Base-by-base conservation (phyloP, 345 rosid species). In the Passiflora organensis region DNA sequence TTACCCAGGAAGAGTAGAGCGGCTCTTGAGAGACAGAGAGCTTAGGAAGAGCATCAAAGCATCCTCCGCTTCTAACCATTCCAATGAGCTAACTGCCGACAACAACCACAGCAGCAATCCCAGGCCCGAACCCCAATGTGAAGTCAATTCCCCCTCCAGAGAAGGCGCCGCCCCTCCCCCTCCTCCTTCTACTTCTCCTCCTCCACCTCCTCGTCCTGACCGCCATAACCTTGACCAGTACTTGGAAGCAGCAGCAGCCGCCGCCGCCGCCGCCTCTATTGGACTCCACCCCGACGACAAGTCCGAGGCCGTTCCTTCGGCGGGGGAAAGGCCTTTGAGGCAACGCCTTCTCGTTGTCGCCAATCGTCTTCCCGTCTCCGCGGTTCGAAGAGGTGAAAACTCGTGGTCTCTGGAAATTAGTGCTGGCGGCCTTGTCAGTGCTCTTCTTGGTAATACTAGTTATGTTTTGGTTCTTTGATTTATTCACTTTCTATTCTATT, bases 261-360 rank as follows among this genome's bases (percentile, higher is more conserved):
- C 90, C 34, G 70, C 60, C 20, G 53, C 58, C 50, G 89, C 79
- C 64, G 82, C 69, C 43, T 72, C 66, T 55, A 94, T 86, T 56
- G 74, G 77, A 64, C 81, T 59, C 63, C 89, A 86, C 55, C 78
- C 56, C 34, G 34, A 28, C 34, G 34, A 28, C 34, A 28, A 28
- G 34, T 2, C 34, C 34, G 34, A 28, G 34, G 34, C 34, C 5
- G 34, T 8, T 3, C 5, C 34, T 3, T 3, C 34, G 34, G 34
- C 34, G 34, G 34, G 34, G 34, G 5, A 28, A n/a, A 80, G 81
- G 80, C 84, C 91, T 71, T 52, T 71, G 49, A 86, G 78, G 75
- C 99, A 94, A 60, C 69, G 99, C 38, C 71, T 94, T 23, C 77
- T 94, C 74, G 99, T 94, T 11, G 99, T 94, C 65, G 99, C 99